phyloP scores from a whole-genome alignment of 2,329 filamentous ascomycete species.

The Fusarium robinianum region DNA sequence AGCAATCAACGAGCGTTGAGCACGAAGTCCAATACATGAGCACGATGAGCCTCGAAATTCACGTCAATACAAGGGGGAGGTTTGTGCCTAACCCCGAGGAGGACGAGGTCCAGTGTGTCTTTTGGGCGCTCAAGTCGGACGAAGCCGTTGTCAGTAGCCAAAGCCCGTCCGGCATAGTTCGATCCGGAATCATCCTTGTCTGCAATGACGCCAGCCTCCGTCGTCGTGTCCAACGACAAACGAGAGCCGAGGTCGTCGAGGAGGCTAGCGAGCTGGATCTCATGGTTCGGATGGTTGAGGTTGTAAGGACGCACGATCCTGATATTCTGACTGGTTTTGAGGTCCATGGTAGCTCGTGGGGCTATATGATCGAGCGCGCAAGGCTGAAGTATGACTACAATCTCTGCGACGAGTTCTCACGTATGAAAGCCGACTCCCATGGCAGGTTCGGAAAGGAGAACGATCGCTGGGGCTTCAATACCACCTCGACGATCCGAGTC shows the following conservation, averaged over 20 bases:
- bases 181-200: conserved; percentile 74
- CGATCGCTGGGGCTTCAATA: conserved; percentile 92
- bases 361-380: conserved; percentile 90
- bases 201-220: conserved; percentile 64
- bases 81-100: conserved; percentile 87
- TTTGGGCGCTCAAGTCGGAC: conserved; percentile 86
- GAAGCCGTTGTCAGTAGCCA: conserved; percentile 59
- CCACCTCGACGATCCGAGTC: conserved; percentile 88
- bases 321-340: conserved; percentile 95
- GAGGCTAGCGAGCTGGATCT: conserved; percentile 83
- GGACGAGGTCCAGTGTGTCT: conserved; percentile 85
- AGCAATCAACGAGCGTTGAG: conserved; percentile 73
- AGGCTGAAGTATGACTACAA: conserved; percentile 86
- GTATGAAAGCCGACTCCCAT: conserved; percentile 82
- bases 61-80: conserved; percentile 82
- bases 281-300: conserved; percentile 81
- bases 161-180: conserved; percentile 52
- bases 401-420: conserved; percentile 86
- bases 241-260: conserved; percentile 67
- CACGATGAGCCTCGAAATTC: conserved; percentile 90
- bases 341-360: conserved; percentile 92
- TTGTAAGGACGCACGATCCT: conserved; percentile 83
- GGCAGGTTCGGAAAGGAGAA: conserved; percentile 84
- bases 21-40: conserved; percentile 95
- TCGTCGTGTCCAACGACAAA: conserved; percentile 64